These are phyloP conservation scores for Sclerotiophoma versabilis DNA, from an alignment of 2,329 filamentous ascomycete genomes.

Conservation along the genomic window DNA sequence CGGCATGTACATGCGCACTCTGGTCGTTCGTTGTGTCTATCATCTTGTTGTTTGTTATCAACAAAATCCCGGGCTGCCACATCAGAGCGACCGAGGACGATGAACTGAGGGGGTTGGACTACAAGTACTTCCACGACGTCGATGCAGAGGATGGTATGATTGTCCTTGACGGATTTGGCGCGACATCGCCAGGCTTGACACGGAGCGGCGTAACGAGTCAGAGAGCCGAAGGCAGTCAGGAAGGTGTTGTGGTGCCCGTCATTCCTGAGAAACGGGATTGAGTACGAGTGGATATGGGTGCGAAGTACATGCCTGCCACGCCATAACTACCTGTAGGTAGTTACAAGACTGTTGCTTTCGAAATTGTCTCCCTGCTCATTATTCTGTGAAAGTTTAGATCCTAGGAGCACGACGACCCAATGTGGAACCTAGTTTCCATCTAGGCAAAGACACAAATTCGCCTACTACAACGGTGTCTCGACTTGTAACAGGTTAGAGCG, in stretches of 20 bases:
- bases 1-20: constrained; percentile 61
- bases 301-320: no score
- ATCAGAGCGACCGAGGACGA: constrained; percentile 63
- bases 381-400: no score
- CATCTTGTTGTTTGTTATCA: constrained; percentile 62
- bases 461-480: no score
- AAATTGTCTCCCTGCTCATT: no score
- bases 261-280: constrained; percentile 30
- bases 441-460: no score
- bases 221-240: constrained; percentile 28
- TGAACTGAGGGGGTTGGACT: constrained; percentile 62
- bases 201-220: constrained; percentile 11
- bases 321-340: no score
- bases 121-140: constrained; percentile 56
- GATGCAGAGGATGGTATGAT: constrained; percentile 32
- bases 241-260: constrained; percentile 26
- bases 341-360: no score
- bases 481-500: no score
- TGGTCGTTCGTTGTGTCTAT: constrained; percentile 64
- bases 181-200: constrained; percentile 19
- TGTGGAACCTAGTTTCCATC: no score
- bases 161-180: constrained; percentile 30
- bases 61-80: constrained; percentile 65
- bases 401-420: no score
- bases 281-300: no score